A percentile compares a stretch with the other conserved stretches of the same genome.
Evolutionary conservation across 2,329 filamentous ascomycete species (phyloP).

Genomic region (Geosmithia putterillii): DNA sequence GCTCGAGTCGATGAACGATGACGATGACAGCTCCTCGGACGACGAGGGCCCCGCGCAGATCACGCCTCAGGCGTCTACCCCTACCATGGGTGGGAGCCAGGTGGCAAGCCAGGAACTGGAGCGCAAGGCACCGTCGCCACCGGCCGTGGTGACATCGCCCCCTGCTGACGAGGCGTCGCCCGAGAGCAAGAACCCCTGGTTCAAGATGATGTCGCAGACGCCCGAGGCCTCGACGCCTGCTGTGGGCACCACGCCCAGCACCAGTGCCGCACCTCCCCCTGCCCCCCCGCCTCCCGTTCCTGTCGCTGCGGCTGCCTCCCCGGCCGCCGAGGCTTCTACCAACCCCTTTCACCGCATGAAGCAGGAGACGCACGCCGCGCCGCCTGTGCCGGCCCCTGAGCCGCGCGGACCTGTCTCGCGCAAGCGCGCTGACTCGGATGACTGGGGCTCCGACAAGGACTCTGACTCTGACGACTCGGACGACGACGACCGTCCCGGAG

Average conservation of each 20-base stretch:
- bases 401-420: slow-evolving; percentile 33
- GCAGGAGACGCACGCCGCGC: slow-evolving; percentile 45
- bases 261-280: slow-evolving; percentile 30
- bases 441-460: slow-evolving; percentile 68
- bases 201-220: slow-evolving; percentile 72
- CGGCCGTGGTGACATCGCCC: slow-evolving; percentile 36
- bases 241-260: slow-evolving; percentile 12
- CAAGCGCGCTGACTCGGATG: slow-evolving; percentile 49
- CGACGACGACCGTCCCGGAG: slow-evolving; percentile 67
- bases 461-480: slow-evolving; percentile 53
- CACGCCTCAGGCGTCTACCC: slow-evolving; percentile 47
- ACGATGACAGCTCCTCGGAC: slow-evolving; percentile 47
- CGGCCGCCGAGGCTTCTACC: slow-evolving; percentile 50
- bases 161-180: slow-evolving; percentile 33
- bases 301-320: slow-evolving; percentile 30
- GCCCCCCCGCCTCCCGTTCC: slow-evolving; percentile 35
- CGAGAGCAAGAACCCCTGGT: slow-evolving; percentile 91
- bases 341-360: slow-evolving; percentile 92
- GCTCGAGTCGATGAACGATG: slow-evolving; percentile 62
- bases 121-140: slow-evolving; percentile 36
- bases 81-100: slow-evolving; percentile 39
- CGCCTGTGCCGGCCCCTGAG: slow-evolving; percentile 22
- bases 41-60: slow-evolving; percentile 68
- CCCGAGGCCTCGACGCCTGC: slow-evolving; percentile 36
- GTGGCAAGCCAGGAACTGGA: slow-evolving; percentile 42